Evolutionary conservation across 768 basidiomycete species (phyloP).

Genomic region (Mycena polygramma): DNA sequence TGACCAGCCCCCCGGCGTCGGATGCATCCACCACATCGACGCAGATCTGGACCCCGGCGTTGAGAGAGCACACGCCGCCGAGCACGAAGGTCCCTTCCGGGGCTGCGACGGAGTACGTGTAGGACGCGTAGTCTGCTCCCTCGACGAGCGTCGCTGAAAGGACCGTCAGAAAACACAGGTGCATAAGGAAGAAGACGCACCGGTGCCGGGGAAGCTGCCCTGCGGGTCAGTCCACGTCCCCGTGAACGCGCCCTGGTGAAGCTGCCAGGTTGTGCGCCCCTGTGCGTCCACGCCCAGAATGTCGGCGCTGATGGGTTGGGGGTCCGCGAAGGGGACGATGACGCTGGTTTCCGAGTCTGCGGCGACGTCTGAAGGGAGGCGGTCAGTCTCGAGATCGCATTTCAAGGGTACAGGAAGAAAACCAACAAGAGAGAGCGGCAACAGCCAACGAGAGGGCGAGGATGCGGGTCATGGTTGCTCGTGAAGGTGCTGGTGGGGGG

Average conservation of each 20-base stretch:
- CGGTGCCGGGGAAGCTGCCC: constrained; percentile 36
- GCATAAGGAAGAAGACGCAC: constrained; percentile 18
- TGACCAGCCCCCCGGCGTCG: background rate
- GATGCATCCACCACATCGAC: constrained; percentile 16
- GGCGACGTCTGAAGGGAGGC: constrained; percentile 18
- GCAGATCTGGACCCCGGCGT: constrained; percentile 42
- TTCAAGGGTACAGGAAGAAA: background rate
- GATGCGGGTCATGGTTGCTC: constrained; percentile 26
- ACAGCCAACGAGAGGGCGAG: constrained; percentile 24
- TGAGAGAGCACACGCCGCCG: constrained; percentile 45
- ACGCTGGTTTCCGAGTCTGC: constrained; percentile 31
- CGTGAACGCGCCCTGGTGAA: constrained; percentile 33
- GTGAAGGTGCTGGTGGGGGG: background rate
- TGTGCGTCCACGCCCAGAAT: constrained; percentile 31
- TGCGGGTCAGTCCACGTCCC: constrained; percentile 34
- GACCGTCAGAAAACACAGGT: background rate
- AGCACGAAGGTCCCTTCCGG: constrained; percentile 25
- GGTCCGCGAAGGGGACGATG: constrained; percentile 33
- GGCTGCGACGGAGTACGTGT: constrained; percentile 49
- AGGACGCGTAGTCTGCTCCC: constrained; percentile 53
- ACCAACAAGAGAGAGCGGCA: constrained; percentile 19
- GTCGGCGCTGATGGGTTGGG: constrained; percentile 33
- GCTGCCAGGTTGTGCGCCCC: constrained; percentile 33
- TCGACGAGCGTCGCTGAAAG: constrained; percentile 59
- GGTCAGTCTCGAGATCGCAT: background rate